phyloP scores from a whole-genome alignment of 129 eudicot species.

The Artemisia tridentata region DNA sequence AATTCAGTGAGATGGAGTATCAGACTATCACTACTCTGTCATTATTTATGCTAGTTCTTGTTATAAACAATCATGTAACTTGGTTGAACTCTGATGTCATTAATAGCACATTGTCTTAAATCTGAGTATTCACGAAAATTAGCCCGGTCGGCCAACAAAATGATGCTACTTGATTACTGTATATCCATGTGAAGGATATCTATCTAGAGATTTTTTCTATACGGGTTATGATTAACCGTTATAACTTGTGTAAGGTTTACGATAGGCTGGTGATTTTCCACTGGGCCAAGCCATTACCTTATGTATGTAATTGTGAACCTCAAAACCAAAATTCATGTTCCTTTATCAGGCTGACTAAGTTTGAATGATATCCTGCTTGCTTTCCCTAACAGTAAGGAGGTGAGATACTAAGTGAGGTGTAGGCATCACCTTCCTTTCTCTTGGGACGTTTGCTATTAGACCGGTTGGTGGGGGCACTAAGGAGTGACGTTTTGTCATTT shows the following conservation, averaged over 20 bases:
- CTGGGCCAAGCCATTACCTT: background rate
- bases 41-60: too few species aligned
- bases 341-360: background rate
- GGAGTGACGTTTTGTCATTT: too few species aligned
- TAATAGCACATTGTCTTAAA: background rate
- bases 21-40: too few species aligned
- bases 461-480: too few species aligned
- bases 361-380: background rate
- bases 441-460: too few species aligned
- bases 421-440: too few species aligned
- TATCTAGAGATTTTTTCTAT: background rate
- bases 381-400: too few species aligned
- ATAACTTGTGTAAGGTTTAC: background rate
- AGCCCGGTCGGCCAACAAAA: background rate
- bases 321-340: background rate
- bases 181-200: background rate
- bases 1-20: constrained; percentile 9
- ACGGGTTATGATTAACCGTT: background rate
- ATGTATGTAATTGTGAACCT: background rate
- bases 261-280: background rate
- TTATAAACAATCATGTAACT: background rate
- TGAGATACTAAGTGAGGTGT: too few species aligned
- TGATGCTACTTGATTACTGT: background rate
- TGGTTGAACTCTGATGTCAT: background rate
- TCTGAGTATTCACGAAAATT: background rate